Conservation (phyloP, 257 asterid genomes). For the Petunia axillaris region DNA sequence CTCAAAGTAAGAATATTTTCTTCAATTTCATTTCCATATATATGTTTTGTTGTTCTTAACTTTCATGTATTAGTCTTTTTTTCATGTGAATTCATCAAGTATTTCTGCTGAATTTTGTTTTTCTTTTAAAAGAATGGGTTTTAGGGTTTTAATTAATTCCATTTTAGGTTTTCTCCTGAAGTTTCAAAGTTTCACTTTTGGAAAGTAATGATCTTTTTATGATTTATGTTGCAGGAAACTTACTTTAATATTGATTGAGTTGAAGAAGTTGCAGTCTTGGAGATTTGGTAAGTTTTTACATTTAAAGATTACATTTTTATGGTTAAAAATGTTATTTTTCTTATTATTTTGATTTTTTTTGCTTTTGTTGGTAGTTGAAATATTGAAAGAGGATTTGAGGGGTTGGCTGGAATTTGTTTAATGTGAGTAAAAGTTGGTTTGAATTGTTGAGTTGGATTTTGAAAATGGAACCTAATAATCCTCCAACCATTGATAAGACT, state of each 20-base stretch:
- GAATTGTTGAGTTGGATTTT: not conserved
- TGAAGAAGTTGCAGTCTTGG: not conserved
- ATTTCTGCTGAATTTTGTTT: not conserved
- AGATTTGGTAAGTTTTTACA: not conserved
- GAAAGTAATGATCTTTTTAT: not conserved
- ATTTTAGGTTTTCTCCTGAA: not conserved
- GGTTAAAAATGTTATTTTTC: too few relatives aligned
- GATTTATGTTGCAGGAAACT: too few relatives aligned
- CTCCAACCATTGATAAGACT: constrained; percentile 63
- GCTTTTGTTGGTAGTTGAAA: not conserved
- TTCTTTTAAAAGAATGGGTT: not conserved
- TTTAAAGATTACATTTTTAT: too few relatives aligned
- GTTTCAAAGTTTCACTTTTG: not conserved
- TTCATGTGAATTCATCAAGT: not conserved
- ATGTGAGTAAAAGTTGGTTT: constrained; percentile 14
- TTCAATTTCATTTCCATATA: too few relatives aligned
- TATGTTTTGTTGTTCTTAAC: too few relatives aligned
- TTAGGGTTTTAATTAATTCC: not conserved
- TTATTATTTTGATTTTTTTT: not conserved
- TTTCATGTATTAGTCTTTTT: not conserved
- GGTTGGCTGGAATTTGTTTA: too few relatives aligned
- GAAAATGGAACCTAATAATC: constrained; percentile 65
- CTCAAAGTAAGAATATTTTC: too few relatives aligned
- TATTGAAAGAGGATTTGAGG: constrained; percentile 3
- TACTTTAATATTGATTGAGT: not conserved